Evolutionary conservation across 2,329 filamentous ascomycete species (phyloP).

Genomic region (Colletotrichum cereale): DNA sequence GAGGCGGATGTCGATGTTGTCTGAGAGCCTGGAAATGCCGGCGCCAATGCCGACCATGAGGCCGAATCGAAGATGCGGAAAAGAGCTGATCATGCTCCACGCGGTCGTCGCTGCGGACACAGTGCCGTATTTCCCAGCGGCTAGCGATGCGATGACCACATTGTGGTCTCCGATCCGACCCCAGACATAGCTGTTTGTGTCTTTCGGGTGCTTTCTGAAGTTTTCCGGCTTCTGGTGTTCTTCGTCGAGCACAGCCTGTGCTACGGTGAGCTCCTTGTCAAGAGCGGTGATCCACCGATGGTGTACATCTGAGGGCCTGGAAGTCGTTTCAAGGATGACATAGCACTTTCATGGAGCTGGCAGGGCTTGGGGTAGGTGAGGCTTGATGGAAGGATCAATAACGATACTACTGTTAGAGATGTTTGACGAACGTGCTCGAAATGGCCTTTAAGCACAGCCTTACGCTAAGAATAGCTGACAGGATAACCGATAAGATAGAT

Average conservation of each 20-base stretch:
- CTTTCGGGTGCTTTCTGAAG: constrained; percentile 4
- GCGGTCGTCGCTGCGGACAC: too few species aligned
- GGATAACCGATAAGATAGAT: not conserved
- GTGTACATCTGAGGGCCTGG: constrained; percentile 3
- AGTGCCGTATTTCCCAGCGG: too few species aligned
- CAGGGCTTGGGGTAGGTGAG: not conserved
- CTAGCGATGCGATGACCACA: too few species aligned
- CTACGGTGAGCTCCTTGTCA: constrained; percentile 13
- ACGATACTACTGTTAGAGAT: not conserved
- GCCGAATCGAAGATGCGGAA: too few species aligned
- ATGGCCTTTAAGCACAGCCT: too few species aligned
- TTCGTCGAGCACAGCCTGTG: constrained; percentile 9
- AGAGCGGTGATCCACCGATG: constrained; percentile 5
- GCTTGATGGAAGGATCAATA: not conserved
- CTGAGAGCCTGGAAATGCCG: too few species aligned
- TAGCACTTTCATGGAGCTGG: not conserved
- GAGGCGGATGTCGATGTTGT: too few species aligned
- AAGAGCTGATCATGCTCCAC: too few species aligned
- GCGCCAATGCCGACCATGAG: too few species aligned
- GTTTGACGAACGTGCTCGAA: not conserved
- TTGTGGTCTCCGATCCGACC: too few species aligned
- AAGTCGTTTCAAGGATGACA: not conserved
- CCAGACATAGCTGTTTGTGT: too few species aligned
- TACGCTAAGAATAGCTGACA: not conserved
- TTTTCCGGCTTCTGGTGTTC: constrained; percentile 1